Base-by-base conservation (phyloP, 768 basidiomycete genomes). In the Hortiboletus campestris region DNA sequence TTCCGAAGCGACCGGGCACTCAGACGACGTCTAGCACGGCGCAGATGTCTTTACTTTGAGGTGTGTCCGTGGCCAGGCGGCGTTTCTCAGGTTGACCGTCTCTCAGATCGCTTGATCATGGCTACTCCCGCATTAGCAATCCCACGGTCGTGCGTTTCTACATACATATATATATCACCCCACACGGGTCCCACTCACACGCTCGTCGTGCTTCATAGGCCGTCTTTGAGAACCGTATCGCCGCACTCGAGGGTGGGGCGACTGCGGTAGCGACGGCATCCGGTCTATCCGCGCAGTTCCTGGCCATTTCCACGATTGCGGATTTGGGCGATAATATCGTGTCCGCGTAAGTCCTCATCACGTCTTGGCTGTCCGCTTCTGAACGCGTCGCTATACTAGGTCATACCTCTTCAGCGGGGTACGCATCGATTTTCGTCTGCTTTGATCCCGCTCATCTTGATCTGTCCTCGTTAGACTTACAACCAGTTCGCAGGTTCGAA, bases 311-410 rank as follows among this genome's bases (percentile, higher is more conserved):
- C 0, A 75, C 79, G 3, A 71, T 86, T 17, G 80, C 82, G 2
- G 60, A 69, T 16, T 49, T 71, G 1, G 86, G 86, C 1, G 86
- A 88, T 63, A 88, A 89, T 58, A 84, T 89, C 48, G 77, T 88
- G 4, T 76, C 81, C 2, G 79, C 81, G 82, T 81, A 47, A 60
- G 76, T 71, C 8, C 14, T 14, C 16, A 12, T 35, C 8, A 22
- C 25, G 25, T 25, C 35, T 25, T 9, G 6, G 43, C 7, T 4
- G 1, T 42, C 20, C 16, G 10, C 4, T 38, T 47, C 40, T 47
- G 12, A 47, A 20, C 17, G 4, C 7, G 14, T 48, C 25, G 12
- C 10, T 19, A 14, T 3, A 1, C 16, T 28, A 83, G 80, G 0
- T 77, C 81, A 1, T 78, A 74, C 51, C 71, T 86, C 9, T 85